Evolutionary conservation across 2,329 filamentous ascomycete species (phyloP).

Genomic region (Sphaceloma murrayae): DNA sequence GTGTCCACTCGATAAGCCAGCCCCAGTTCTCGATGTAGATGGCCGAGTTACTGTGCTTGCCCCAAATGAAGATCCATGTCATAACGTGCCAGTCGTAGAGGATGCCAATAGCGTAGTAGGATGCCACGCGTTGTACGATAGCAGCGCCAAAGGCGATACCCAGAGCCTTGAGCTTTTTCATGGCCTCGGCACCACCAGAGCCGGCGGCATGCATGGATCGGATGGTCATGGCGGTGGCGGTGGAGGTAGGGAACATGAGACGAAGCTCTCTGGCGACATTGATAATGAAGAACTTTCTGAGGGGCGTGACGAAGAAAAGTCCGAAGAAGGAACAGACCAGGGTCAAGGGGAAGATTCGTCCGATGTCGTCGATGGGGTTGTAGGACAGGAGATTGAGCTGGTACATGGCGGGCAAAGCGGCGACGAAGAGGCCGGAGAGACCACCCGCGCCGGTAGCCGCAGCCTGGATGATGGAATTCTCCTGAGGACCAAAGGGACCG

Average conservation of each 20-base stretch:
- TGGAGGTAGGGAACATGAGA: conserved; percentile 51
- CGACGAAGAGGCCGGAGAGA: conserved; percentile 49
- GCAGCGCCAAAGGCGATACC: conserved; percentile 43
- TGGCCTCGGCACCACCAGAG: conserved; percentile 43
- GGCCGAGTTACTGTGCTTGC: conserved; percentile 36
- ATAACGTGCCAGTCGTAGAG: conserved; percentile 40
- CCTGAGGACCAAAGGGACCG: conserved; percentile 48
- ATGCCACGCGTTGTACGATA: conserved; percentile 46
- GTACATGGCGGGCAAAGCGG: conserved; percentile 52
- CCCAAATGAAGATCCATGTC: conserved; percentile 47
- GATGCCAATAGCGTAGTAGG: conserved; percentile 51
- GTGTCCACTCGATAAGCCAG: conserved; percentile 51
- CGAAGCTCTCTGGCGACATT: conserved; percentile 52
- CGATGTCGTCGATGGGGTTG: conserved; percentile 48
- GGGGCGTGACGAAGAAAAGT: conserved; percentile 51
- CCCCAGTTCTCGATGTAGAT: conserved; percentile 52
- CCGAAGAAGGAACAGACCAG: conserved; percentile 56
- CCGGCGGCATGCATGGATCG: conserved; percentile 52
- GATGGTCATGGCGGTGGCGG: conserved; percentile 53
- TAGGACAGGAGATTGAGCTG: conserved; percentile 43
- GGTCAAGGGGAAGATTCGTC: conserved; percentile 50
- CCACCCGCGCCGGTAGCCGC: conserved; percentile 51
- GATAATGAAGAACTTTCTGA: conserved; percentile 58
- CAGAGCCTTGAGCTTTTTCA: conserved; percentile 49
- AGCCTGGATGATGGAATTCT: conserved; percentile 54